phyloP scores from a whole-genome alignment of 1,284 basidiomycete species.

The Fistulinella cinereoalba region DNA sequence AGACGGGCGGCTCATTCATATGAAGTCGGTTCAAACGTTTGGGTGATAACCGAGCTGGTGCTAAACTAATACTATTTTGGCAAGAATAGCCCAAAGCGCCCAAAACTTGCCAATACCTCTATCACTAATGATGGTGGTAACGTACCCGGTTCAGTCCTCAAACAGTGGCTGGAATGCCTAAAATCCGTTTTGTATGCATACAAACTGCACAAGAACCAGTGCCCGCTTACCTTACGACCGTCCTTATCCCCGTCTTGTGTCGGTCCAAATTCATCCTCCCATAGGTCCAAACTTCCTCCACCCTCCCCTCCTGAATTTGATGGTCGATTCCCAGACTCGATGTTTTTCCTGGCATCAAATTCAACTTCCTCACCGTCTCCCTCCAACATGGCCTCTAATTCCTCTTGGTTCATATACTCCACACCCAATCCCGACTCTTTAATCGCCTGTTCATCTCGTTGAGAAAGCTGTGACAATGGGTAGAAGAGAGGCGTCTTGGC shows the following conservation, averaged over 20 bases:
- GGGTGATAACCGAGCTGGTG: too few relatives aligned
- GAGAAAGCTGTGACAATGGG: slow-evolving; percentile 59
- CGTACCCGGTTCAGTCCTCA: slow-evolving; percentile 47
- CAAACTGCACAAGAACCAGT: neutral
- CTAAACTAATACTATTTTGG: too few relatives aligned
- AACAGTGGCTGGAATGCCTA: slow-evolving; percentile 64
- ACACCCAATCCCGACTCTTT: slow-evolving; percentile 59
- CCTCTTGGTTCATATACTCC: slow-evolving; percentile 61
- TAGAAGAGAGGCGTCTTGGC: slow-evolving; percentile 59
- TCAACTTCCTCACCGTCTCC: slow-evolving; percentile 64
- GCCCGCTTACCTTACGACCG: slow-evolving; percentile 35
- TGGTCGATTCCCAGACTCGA: neutral
- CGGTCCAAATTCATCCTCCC: slow-evolving; percentile 50
- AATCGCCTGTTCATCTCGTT: slow-evolving; percentile 48
- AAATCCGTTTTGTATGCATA: neutral
- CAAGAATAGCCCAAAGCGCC: too few relatives aligned
- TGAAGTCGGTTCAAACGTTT: too few relatives aligned
- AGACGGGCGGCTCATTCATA: too few relatives aligned
- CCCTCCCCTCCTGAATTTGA: slow-evolving; percentile 9
- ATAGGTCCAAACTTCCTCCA: slow-evolving; percentile 34
- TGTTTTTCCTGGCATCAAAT: slow-evolving; percentile 32
- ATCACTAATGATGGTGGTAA: neutral
- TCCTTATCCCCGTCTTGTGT: slow-evolving; percentile 42
- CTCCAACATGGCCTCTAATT: slow-evolving; percentile 61
- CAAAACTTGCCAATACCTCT: neutral